Base-by-base conservation (phyloP, 2,329 filamentous ascomycete genomes). In the Penicillium sp. region DNA sequence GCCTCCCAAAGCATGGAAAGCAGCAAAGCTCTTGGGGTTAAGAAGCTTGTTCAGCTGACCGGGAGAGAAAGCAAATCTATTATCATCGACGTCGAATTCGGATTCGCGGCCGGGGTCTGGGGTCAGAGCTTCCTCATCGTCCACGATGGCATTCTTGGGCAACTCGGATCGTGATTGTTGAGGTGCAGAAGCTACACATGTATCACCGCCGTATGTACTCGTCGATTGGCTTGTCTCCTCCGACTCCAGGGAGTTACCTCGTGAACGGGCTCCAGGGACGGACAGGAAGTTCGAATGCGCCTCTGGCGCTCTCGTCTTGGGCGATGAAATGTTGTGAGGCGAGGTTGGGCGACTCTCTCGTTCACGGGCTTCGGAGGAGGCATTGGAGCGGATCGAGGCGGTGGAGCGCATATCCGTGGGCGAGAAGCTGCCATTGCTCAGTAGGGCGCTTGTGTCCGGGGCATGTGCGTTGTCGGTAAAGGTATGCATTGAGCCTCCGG, bases 11-110 rank as follows among this genome's bases (percentile, higher is more conserved):
- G 88, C 88, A 62, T 88, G 84, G 58, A 92, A 91, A 4, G 89
- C 89, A 26, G 83, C 78, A 56, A 89, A 77, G 63, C 81, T 91
- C 74, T 94, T 94, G 0, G 90, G 89, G 60, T 92, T 92, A 47
- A 91, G 78, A 7, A 94, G 75, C 74, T 93, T 93, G 58, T 84
- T 85, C 63, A 90, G 74, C 62, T 89, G 88, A 23, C 89, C 89
- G 10, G 86, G 86, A 0, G 85, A 82, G 64, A 86, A 91, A 8
- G 87, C 88, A 63, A 91, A 91, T 41, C 80, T 84, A 70, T 89
- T 90, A 63, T 87, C 77, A 43, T 84, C 78, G 14, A 86, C 81
- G 40, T 82, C 66, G 63, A 90, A 93, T 59, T 89, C 85, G 16
- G 77, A 80, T 70, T 91, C 88, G 1, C 84, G 87, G 7, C 86